Percentiles rank a stretch among this genome's conserved stretches.
These are phyloP conservation scores for Ascochyta rabiei DNA, from an alignment of 2,329 filamentous ascomycete species.

Conservation along the genomic window DNA sequence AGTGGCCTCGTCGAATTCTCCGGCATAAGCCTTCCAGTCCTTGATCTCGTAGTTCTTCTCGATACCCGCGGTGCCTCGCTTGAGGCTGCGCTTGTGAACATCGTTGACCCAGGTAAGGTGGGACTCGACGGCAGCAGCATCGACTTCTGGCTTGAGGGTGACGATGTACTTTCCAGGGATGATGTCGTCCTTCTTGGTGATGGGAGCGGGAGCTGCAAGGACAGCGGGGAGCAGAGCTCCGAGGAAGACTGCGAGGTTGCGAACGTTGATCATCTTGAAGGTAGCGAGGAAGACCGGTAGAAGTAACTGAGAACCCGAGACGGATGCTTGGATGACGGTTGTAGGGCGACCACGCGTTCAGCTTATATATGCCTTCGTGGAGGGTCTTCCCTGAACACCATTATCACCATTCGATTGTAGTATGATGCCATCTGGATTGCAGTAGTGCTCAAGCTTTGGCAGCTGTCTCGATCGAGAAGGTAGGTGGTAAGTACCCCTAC, in stretches of 20 bases:
- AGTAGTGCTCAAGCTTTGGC: background rate
- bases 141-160: conserved; percentile 27
- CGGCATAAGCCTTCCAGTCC: conserved; percentile 54
- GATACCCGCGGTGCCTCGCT: conserved; percentile 46
- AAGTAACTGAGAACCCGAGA: conserved; percentile 7
- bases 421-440: conserved; percentile 15
- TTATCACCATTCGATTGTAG: conserved; percentile 5
- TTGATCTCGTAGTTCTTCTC: conserved; percentile 53
- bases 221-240: conserved; percentile 18
- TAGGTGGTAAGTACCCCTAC: background rate
- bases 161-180: conserved; percentile 33
- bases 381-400: background rate
- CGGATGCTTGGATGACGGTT: conserved; percentile 14
- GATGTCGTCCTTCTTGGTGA: conserved; percentile 21
- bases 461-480: conserved; percentile 15
- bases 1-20: conserved; percentile 55
- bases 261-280: conserved; percentile 21
- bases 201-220: conserved; percentile 18
- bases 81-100: conserved; percentile 48
- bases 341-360: background rate
- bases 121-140: conserved; percentile 33
- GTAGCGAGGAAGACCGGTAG: conserved; percentile 3
- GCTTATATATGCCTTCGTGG: conserved; percentile 8
- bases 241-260: conserved; percentile 14
- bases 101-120: conserved; percentile 43